phyloP scores from a whole-genome alignment of 2,329 filamentous ascomycete genomes.

The Cercospora sesami region DNA sequence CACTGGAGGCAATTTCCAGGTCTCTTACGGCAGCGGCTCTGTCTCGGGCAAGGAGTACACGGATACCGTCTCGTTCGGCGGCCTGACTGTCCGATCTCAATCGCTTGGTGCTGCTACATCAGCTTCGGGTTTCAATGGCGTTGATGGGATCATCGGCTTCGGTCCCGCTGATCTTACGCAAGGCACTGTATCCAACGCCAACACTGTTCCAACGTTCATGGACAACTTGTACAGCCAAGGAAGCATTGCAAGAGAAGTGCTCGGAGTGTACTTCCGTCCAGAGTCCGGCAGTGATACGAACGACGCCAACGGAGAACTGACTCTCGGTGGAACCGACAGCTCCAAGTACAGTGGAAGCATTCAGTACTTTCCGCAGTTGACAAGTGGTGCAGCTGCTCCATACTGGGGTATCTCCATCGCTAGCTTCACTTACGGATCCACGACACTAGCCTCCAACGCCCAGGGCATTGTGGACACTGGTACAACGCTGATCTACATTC shows the following conservation, averaged over 20 bases:
- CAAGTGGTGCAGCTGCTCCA: slow-evolving; percentile 57
- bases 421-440: slow-evolving; percentile 26
- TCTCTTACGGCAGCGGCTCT: slow-evolving; percentile 27
- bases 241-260: slow-evolving; percentile 25
- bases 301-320: slow-evolving; percentile 27
- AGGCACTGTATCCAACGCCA: slow-evolving; percentile 25
- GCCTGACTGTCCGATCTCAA: slow-evolving; percentile 22
- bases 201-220: slow-evolving; percentile 29
- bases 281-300: slow-evolving; percentile 25
- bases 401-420: slow-evolving; percentile 28
- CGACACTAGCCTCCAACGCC: slow-evolving; percentile 32
- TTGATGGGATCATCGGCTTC: slow-evolving; percentile 28
- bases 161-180: slow-evolving; percentile 26
- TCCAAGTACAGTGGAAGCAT: slow-evolving; percentile 58
- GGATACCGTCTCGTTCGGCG: slow-evolving; percentile 23
- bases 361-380: slow-evolving; percentile 56
- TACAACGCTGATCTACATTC: slow-evolving; percentile 45
- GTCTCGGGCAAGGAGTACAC: slow-evolving; percentile 28
- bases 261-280: slow-evolving; percentile 28
- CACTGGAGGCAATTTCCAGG: slow-evolving; percentile 20
- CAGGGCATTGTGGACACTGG: slow-evolving; percentile 47
- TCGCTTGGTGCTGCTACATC: slow-evolving; percentile 23
- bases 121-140: slow-evolving; percentile 20
- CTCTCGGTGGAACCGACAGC: slow-evolving; percentile 50
- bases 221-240: slow-evolving; percentile 27